Percentiles rank a stretch among this genome's conserved stretches.
phyloP scores from a whole-genome alignment of 768 basidiomycete species.

The Kwoniella dejecticola region DNA sequence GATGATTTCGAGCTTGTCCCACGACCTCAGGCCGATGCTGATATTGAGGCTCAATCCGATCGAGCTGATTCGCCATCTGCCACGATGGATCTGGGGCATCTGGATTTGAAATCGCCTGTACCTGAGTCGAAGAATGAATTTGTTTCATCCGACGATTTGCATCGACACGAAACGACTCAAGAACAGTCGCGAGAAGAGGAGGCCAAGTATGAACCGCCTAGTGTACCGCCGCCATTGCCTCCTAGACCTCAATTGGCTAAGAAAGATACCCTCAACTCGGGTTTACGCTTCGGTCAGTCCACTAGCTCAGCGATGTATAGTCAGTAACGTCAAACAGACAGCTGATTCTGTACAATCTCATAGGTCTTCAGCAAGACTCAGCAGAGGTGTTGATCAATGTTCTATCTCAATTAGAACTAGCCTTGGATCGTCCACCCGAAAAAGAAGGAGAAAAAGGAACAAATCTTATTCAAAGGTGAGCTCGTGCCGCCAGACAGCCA shows the following conservation, averaged over 20 bases:
- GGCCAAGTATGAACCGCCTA: slow-evolving; percentile 14
- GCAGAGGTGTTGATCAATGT: slow-evolving; percentile 99
- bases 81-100: slow-evolving; percentile 12
- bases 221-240: slow-evolving; percentile 39
- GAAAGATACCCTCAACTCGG: slow-evolving; percentile 38
- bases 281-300: slow-evolving; percentile 40
- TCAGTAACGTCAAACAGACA: not conserved
- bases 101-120: slow-evolving; percentile 26
- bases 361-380: slow-evolving; percentile 93
- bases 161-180: too few species aligned
- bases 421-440: slow-evolving; percentile 65
- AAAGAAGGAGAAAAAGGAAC: slow-evolving; percentile 61
- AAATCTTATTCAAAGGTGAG: slow-evolving; percentile 80
- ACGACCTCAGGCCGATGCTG: not conserved
- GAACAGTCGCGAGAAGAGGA: not conserved
- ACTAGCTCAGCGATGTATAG: not conserved
- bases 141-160: not conserved
- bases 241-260: slow-evolving; percentile 26
- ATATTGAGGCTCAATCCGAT: not conserved
- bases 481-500: too few species aligned
- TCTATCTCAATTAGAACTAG: slow-evolving; percentile 97
- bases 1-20: slow-evolving; percentile 22
- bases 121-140: slow-evolving; percentile 1
- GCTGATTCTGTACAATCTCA: not conserved
- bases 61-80: slow-evolving; percentile 17